phyloP scores from a whole-genome alignment of 495 filamentous ascomycete species.

The Hapsidospora chrysogenum region DNA sequence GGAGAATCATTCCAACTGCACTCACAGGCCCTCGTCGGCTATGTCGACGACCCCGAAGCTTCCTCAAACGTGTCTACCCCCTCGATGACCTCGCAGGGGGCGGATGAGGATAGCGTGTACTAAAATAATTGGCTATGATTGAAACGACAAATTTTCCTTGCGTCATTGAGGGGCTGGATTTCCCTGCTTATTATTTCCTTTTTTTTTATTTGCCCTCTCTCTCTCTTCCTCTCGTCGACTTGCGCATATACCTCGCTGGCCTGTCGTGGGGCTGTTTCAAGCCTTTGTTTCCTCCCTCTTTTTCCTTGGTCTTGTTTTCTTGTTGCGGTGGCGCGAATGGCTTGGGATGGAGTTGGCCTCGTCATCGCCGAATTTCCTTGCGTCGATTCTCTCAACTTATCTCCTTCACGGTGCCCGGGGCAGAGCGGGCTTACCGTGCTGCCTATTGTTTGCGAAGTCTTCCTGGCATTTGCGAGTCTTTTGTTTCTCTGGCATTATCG shows the following conservation, averaged over 20 bases:
- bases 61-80: conserved; percentile 41
- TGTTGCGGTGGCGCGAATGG: conserved; percentile 14
- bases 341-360: conserved; percentile 10
- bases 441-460: conserved; percentile 8
- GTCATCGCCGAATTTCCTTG: not conserved
- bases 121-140: conserved; percentile 20
- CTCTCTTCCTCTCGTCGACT: conserved; percentile 7
- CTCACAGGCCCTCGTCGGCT: conserved; percentile 82
- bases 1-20: conserved; percentile 97
- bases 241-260: too few species aligned
- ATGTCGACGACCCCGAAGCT: conserved; percentile 59
- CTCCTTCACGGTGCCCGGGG: conserved; percentile 2
- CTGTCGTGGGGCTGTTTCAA: too few species aligned
- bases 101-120: conserved; percentile 44
- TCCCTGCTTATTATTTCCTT: conserved; percentile 10
- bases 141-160: conserved; percentile 25
- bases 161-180: not conserved
- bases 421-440: conserved; percentile 3
- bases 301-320: too few species aligned
- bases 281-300: too few species aligned
- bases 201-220: conserved; percentile 10
- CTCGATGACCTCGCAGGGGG: conserved; percentile 44
- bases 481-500: too few species aligned
- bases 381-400: not conserved
- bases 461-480: too few species aligned